These are phyloP conservation scores for Lecanosticta acicola DNA, from an alignment of 2,329 filamentous ascomycete genomes.

Conservation along the genomic window DNA sequence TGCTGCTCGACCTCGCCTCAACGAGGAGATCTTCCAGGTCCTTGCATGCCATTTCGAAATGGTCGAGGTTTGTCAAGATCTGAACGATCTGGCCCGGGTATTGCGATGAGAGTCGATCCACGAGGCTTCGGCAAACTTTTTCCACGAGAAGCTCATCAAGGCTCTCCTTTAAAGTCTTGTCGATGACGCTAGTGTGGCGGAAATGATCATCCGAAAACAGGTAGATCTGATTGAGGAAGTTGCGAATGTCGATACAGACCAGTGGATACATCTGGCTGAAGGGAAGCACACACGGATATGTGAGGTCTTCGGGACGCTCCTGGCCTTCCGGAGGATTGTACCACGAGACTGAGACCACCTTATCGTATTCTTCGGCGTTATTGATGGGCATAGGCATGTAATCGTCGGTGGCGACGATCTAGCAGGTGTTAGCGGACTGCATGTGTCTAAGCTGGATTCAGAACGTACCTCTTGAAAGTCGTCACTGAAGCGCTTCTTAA, in stretches of 20 bases:
- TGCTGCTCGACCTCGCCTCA: constrained; percentile 73
- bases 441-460: not conserved
- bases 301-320: constrained; percentile 67
- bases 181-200: constrained; percentile 80
- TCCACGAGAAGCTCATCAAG: constrained; percentile 91
- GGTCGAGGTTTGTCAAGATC: constrained; percentile 93
- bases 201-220: constrained; percentile 97
- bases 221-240: constrained; percentile 97
- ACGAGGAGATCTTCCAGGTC: constrained; percentile 85
- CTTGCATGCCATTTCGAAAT: constrained; percentile 89
- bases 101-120: constrained; percentile 82
- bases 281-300: constrained; percentile 84
- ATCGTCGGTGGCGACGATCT: constrained; percentile 81
- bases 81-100: constrained; percentile 98
- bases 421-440: constrained; percentile 3
- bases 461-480: constrained; percentile 80
- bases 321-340: constrained; percentile 66
- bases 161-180: constrained; percentile 79
- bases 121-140: constrained; percentile 84
- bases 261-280: constrained; percentile 99
- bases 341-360: constrained; percentile 94
- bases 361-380: constrained; percentile 83
- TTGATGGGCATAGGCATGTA: constrained; percentile 99
- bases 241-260: constrained; percentile 95
- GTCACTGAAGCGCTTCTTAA: constrained; percentile 87